phyloP scores from a whole-genome alignment of 1,139 yeast genomes.

The Kodamaea plutei region DNA sequence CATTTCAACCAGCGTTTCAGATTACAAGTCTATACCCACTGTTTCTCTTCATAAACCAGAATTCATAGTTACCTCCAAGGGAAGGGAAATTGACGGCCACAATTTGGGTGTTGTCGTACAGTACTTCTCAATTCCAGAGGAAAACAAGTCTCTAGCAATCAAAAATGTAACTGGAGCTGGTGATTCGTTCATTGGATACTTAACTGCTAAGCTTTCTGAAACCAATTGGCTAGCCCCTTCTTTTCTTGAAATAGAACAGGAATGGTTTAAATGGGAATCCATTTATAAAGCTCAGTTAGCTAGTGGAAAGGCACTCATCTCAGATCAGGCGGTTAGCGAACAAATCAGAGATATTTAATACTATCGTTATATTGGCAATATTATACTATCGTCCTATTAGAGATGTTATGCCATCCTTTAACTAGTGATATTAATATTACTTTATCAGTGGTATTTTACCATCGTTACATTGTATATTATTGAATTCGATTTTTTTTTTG shows the following conservation, averaged over 20 bases:
- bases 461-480: no score
- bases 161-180: conserved; percentile 70
- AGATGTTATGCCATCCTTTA: no score
- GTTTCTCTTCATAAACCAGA: conserved; percentile 29
- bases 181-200: conserved; percentile 61
- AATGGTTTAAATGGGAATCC: conserved; percentile 31
- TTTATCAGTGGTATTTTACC: no score
- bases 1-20: conserved; percentile 24
- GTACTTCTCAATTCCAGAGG: conserved; percentile 52
- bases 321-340: conserved; percentile 23
- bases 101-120: conserved; percentile 55
- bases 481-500: no score
- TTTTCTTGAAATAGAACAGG: conserved; percentile 24
- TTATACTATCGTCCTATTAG: no score
- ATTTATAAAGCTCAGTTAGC: conserved; percentile 51
- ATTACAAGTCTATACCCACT: conserved; percentile 35
- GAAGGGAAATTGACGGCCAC: conserved; percentile 11
- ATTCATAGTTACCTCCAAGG: conserved; percentile 15
- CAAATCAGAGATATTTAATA: conserved; percentile 9
- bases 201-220: conserved; percentile 27
- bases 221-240: conserved; percentile 23
- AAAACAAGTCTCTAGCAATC: conserved; percentile 28
- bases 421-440: no score
- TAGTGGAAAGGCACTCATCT: conserved; percentile 46
- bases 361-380: no score